Conservation (phyloP, 768 basidiomycete genomes). For the Collybiopsis confluens region DNA sequence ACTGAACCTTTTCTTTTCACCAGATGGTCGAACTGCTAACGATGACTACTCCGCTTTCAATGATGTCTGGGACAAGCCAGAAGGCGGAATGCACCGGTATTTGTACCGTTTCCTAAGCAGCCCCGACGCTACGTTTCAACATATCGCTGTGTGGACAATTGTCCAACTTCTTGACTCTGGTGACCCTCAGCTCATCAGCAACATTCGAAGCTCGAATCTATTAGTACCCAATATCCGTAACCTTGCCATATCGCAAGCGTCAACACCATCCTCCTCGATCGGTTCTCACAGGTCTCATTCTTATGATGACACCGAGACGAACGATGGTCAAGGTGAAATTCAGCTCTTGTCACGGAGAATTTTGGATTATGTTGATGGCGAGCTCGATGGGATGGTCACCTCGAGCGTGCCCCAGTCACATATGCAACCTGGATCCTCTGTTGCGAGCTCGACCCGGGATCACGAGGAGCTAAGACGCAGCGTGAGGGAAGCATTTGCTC, state of each 20-base stretch:
- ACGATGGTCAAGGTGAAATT: slow-evolving; percentile 90
- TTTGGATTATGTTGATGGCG: slow-evolving; percentile 80
- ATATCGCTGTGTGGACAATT: slow-evolving; percentile 99
- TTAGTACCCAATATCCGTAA: slow-evolving; percentile 84
- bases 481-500: slow-evolving; percentile 77
- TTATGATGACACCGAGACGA: slow-evolving; percentile 78
- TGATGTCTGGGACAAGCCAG: slow-evolving; percentile 96
- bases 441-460: slow-evolving; percentile 60
- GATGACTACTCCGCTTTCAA: slow-evolving; percentile 98
- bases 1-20: slow-evolving; percentile 12
- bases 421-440: slow-evolving; percentile 64
- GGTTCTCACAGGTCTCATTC: slow-evolving; percentile 74
- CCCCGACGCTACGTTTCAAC: slow-evolving; percentile 96
- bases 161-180: slow-evolving; percentile 97
- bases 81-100: slow-evolving; percentile 95
- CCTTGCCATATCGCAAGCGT: slow-evolving; percentile 68
- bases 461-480: slow-evolving; percentile 80
- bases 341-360: slow-evolving; percentile 81
- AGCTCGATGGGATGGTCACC: slow-evolving; percentile 53
- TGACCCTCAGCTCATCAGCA: slow-evolving; percentile 84
- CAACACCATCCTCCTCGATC: slow-evolving; percentile 68
- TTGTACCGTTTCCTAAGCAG: slow-evolving; percentile 91
- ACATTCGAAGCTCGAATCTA: slow-evolving; percentile 79
- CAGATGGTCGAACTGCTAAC: slow-evolving; percentile 71
- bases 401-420: slow-evolving; percentile 64